phyloP scores from a whole-genome alignment of 257 asterid species.

The Salvia miltiorrhiza region DNA sequence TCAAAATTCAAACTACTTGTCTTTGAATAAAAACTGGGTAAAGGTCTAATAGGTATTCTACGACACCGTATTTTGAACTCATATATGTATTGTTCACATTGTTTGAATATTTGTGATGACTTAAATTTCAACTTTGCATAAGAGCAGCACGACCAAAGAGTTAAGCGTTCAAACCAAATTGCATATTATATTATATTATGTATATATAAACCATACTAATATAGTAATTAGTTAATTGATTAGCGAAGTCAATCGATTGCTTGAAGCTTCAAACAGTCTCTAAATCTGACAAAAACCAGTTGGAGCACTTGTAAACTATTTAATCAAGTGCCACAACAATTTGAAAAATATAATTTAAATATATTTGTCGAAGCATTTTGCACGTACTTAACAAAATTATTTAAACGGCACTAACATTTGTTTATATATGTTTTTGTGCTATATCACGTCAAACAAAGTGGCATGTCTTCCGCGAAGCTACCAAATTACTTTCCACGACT shows the following conservation, averaged over 20 bases:
- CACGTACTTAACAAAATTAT: not conserved
- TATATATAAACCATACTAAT: not conserved
- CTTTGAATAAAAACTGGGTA: not conserved
- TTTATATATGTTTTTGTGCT: not conserved
- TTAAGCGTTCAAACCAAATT: not conserved
- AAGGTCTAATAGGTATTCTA: not conserved
- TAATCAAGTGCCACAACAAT: conserved; percentile 4
- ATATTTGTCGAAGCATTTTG: conserved; percentile 5
- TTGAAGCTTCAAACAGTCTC: conserved; percentile 4
- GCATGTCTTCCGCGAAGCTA: conserved; percentile 59
- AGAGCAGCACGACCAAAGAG: not conserved
- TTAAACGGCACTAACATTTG: not conserved
- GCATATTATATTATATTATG: not conserved
- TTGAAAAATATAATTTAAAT: not conserved
- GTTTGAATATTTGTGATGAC: not conserved
- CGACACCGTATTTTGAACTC: conserved; percentile 4
- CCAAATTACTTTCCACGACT: conserved; percentile 30
- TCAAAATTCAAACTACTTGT: no score
- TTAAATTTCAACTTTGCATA: not conserved
- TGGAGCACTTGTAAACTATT: not conserved
- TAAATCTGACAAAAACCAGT: not conserved
- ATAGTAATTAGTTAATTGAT: not conserved
- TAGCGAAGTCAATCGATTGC: conserved; percentile 27
- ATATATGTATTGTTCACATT: conserved; percentile 25
- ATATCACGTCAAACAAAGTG: conserved; percentile 26